Base-by-base conservation (phyloP, 306 rosid species). In the Dryas alaskensis region DNA sequence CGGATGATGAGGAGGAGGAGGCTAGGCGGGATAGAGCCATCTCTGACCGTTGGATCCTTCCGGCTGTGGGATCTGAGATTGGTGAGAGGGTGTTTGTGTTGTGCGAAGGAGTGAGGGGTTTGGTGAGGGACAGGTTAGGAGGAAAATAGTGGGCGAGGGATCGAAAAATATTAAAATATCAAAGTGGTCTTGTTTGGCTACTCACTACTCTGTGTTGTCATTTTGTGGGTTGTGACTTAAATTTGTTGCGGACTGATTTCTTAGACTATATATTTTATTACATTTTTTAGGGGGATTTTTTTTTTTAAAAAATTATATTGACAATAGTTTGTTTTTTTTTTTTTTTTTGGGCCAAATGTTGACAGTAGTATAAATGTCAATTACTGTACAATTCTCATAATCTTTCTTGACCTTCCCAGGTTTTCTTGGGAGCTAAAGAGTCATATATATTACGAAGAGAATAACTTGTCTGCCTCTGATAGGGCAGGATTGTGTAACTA, bases 11-110 rank as follows among this genome's bases (percentile, higher is more conserved):
- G 4, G 87, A 85, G 8, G 87, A 85, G 42, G 89, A 80, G 10
- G 96, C 69, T 19, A 84, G 7, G 70, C 79, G 96, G 19, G 83
- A 77, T 4, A 85, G 76, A 62, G 94, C 84, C 98, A 93, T 93
- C 16, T 40, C 75, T 43, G 84, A 74, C 57, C 70, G 88, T 27
- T 61, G 22, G 74, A 60, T 37, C 40, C 22, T 67, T 45, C 57
- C 60, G 61, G 70, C 55, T 19, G 53, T 13, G 17, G 43, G 64
- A 60, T 31, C 3, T 19, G 14, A 12, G 48, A 72, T 11, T 2
- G 57, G 60, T 3, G 19, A 8, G 43, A 39, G 12, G 16, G 47
- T 12, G 31, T 3, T 22, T 9, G 31, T 6, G 9, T 12, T 31
- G 37, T 31, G 37, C 37, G 11, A 6, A 4, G 16, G 22, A 43